Evolutionary conservation across 352 stramenopile genomes (phyloP).

Genomic region (Pythium scleroteichum): DNA sequence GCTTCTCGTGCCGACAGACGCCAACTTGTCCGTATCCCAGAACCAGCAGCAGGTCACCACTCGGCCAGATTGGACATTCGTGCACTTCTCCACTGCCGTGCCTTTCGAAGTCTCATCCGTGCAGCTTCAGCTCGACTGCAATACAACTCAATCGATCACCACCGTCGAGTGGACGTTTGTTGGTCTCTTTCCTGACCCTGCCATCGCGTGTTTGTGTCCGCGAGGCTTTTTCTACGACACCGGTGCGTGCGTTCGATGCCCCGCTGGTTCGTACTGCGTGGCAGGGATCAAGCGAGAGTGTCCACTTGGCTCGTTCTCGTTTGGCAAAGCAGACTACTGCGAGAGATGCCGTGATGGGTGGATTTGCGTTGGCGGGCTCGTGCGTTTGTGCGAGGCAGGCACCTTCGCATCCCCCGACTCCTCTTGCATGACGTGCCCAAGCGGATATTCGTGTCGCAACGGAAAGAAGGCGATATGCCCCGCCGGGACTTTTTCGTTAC

Average conservation of each 20-base stretch:
- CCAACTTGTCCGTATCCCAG: not conserved
- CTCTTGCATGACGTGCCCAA: slow-evolving; percentile 45
- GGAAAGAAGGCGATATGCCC: slow-evolving; percentile 47
- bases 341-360: slow-evolving; percentile 58
- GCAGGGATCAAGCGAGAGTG: slow-evolving; percentile 56
- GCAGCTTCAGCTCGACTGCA: slow-evolving; percentile 42
- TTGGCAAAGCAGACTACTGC: slow-evolving; percentile 52
- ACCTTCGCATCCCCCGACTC: slow-evolving; percentile 45
- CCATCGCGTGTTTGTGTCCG: slow-evolving; percentile 53
- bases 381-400: slow-evolving; percentile 51
- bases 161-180: slow-evolving; percentile 53
- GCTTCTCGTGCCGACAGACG: not conserved
- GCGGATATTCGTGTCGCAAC: slow-evolving; percentile 59
- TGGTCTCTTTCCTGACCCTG: slow-evolving; percentile 54
- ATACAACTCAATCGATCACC: slow-evolving; percentile 31
- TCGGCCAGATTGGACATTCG: slow-evolving; percentile 13
- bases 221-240: slow-evolving; percentile 55
- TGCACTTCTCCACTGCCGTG: slow-evolving; percentile 23
- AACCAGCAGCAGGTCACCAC: not conserved
- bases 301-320: slow-evolving; percentile 52
- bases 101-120: slow-evolving; percentile 41
- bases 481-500: slow-evolving; percentile 43
- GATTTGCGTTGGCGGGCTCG: slow-evolving; percentile 61
- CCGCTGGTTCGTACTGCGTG: slow-evolving; percentile 57
- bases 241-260: slow-evolving; percentile 47